These are phyloP conservation scores for Tuber indicum DNA, from an alignment of 495 filamentous ascomycete genomes.

Conservation along the genomic window DNA sequence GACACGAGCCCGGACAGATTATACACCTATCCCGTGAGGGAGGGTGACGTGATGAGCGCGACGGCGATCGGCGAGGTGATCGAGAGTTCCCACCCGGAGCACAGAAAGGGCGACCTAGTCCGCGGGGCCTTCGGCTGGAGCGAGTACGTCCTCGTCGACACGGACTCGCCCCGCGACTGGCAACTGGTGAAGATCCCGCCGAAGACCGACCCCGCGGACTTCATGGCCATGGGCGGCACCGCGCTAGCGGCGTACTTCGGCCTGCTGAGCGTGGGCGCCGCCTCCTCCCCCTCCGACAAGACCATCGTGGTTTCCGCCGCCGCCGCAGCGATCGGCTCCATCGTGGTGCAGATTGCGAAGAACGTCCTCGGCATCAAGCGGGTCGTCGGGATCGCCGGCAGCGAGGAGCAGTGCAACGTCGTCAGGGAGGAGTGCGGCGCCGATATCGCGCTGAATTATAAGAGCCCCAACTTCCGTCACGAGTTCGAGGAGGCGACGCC, in stretches of 20 bases:
- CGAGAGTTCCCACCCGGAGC: constrained; percentile 43
- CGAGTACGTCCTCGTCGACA: constrained; percentile 53
- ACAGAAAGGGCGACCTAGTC: constrained; percentile 52
- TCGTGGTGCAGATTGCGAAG: constrained; percentile 59
- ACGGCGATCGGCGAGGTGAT: constrained; percentile 51
- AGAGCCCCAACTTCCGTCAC: constrained; percentile 51
- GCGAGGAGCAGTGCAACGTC: constrained; percentile 60
- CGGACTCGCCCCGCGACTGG: constrained; percentile 49
- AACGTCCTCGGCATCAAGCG: constrained; percentile 51
- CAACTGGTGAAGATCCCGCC: constrained; percentile 40
- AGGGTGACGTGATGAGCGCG: constrained; percentile 64
- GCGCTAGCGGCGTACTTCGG: constrained; percentile 66
- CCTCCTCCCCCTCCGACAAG: constrained; percentile 43
- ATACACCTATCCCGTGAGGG: constrained; percentile 60
- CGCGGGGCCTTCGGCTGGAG: constrained; percentile 54
- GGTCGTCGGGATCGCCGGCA: constrained; percentile 59
- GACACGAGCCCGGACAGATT: constrained; percentile 50
- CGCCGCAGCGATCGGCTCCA: constrained; percentile 50
- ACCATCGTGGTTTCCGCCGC: neutral
- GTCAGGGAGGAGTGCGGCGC: constrained; percentile 56
- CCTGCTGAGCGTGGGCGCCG: constrained; percentile 53
- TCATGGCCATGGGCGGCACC: constrained; percentile 11
- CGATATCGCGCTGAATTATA: constrained; percentile 65
- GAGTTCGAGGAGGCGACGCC: constrained; percentile 57
- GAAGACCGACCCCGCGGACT: constrained; percentile 13